phyloP scores from a whole-genome alignment of 2,329 filamentous ascomycete genomes.

The Cladophialophora yegresii region DNA sequence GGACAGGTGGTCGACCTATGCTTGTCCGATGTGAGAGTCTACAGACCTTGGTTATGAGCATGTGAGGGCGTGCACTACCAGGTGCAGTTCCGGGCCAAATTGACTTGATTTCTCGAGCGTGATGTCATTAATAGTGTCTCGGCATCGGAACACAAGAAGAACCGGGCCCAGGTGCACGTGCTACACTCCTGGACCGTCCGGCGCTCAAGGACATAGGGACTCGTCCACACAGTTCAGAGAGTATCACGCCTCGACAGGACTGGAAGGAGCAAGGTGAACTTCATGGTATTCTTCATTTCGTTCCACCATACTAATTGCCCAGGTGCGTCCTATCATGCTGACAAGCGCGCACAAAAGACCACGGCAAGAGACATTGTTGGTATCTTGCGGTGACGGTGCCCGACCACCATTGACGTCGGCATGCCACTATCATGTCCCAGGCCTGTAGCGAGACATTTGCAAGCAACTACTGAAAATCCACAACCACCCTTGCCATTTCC shows the following conservation, averaged over 20 bases:
- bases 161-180: not conserved
- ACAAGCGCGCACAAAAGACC: not conserved
- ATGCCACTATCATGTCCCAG: not conserved
- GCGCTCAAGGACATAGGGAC: not conserved
- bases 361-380: not conserved
- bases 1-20: not conserved
- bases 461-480: not conserved
- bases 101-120: not conserved
- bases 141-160: not conserved
- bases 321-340: not conserved
- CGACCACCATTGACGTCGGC: not conserved
- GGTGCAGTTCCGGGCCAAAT: not conserved
- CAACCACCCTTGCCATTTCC: not conserved
- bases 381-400: not conserved
- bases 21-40: not conserved
- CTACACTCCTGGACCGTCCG: no score
- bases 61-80: not conserved
- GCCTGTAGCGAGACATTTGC: not conserved
- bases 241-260: not conserved
- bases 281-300: not conserved
- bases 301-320: not conserved
- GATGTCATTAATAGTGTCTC: not conserved
- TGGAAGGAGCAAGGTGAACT: not conserved
- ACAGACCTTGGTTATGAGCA: not conserved
- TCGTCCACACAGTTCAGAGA: no score